Conservation (phyloP, 2,329 filamentous ascomycete species). For the Penicillium sp. region DNA sequence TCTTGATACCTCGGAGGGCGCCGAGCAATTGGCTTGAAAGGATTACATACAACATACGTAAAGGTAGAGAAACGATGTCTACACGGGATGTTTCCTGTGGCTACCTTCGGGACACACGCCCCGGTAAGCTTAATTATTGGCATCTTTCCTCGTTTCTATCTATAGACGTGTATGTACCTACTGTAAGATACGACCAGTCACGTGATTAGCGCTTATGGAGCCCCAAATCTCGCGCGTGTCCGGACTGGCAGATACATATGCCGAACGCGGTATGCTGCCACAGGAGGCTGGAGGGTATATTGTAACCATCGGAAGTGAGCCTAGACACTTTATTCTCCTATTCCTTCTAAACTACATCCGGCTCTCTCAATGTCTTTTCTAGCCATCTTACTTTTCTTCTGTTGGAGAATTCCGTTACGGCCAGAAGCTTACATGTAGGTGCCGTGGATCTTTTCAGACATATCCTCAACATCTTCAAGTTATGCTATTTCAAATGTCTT, state of each 20-base stretch:
- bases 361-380: too few species aligned
- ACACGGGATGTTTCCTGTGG: background rate
- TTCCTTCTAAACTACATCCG: too few species aligned
- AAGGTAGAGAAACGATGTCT: background rate
- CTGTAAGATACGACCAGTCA: background rate
- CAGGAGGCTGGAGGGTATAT: too few species aligned
- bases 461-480: too few species aligned
- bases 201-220: background rate
- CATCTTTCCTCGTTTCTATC: background rate
- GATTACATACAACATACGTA: background rate
- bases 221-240: background rate
- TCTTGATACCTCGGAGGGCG: constrained; percentile 3
- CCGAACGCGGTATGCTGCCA: background rate
- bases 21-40: constrained; percentile 1
- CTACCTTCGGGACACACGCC: background rate
- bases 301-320: too few species aligned
- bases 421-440: too few species aligned
- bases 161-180: background rate
- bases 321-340: too few species aligned
- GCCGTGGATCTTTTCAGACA: too few species aligned
- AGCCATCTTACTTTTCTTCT: too few species aligned
- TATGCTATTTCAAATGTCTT: too few species aligned
- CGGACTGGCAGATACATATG: background rate
- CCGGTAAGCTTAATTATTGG: background rate
- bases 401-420: too few species aligned